Evolutionary conservation across 495 filamentous ascomycete genomes (phyloP).

Genomic region (Aspergillus conjunctus): DNA sequence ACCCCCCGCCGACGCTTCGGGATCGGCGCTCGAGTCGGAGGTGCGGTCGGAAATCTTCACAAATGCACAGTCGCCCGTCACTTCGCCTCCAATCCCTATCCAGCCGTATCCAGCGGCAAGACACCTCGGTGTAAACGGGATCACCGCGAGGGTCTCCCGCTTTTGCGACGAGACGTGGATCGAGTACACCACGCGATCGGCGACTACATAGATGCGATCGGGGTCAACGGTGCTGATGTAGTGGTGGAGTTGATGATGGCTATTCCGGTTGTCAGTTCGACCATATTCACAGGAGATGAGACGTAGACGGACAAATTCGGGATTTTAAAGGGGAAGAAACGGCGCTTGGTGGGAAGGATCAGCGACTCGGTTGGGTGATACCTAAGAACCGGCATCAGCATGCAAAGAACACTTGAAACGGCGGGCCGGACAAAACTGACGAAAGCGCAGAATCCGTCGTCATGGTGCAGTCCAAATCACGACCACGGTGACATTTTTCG

Average conservation of each 20-base stretch:
- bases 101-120: slow-evolving; percentile 81
- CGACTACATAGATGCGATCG: slow-evolving; percentile 80
- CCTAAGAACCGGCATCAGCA: slow-evolving; percentile 39
- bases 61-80: slow-evolving; percentile 80
- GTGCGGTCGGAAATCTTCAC: slow-evolving; percentile 62
- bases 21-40: too few relatives aligned
- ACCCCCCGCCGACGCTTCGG: slow-evolving; percentile 43
- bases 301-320: slow-evolving; percentile 63
- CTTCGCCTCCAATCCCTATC: slow-evolving; percentile 83
- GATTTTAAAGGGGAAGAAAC: slow-evolving; percentile 75
- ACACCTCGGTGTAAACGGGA: slow-evolving; percentile 83
- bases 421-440: slow-evolving; percentile 30
- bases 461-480: slow-evolving; percentile 42
- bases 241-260: slow-evolving; percentile 91
- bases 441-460: slow-evolving; percentile 47
- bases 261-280: slow-evolving; percentile 43
- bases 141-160: slow-evolving; percentile 71
- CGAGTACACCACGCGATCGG: slow-evolving; percentile 69
- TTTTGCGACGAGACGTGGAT: slow-evolving; percentile 72
- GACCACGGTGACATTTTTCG: slow-evolving; percentile 41
- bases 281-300: too few relatives aligned
- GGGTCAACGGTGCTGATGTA: slow-evolving; percentile 79
- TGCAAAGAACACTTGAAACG: slow-evolving; percentile 9
- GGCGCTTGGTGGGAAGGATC: slow-evolving; percentile 63
- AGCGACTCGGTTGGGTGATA: slow-evolving; percentile 60